Evolutionary conservation across 2,329 filamentous ascomycete genomes (phyloP).

Genomic region (Aspergillus ochraceus): DNA sequence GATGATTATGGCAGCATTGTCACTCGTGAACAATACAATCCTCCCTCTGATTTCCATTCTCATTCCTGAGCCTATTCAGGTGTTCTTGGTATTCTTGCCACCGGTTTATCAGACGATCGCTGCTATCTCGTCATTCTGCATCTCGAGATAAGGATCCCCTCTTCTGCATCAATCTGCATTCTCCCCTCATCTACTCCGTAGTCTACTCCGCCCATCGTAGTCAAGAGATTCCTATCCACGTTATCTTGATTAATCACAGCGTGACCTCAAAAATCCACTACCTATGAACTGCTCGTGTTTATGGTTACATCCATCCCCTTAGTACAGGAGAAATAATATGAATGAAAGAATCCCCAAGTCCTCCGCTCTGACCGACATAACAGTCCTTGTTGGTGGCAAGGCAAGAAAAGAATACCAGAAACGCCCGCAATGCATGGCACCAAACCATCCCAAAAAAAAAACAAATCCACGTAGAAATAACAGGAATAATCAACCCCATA

Average conservation of each 20-base stretch:
- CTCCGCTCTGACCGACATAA: too few species aligned
- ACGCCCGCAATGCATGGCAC: neutral
- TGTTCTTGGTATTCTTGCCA: too few species aligned
- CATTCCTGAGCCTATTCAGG: too few species aligned
- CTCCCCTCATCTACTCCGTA: too few species aligned
- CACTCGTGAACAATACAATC: too few species aligned
- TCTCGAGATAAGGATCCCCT: neutral
- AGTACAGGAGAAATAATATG: neutral
- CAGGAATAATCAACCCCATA: slow-evolving; percentile 8
- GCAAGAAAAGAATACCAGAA: neutral
- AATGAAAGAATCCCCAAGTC: neutral
- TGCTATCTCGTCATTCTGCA: too few species aligned
- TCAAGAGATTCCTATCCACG: neutral
- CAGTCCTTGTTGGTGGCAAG: too few species aligned
- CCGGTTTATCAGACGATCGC: neutral
- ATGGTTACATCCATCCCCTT: neutral
- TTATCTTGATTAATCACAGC: neutral
- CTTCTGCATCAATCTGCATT: too few species aligned
- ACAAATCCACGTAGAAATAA: neutral
- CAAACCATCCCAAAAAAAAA: slow-evolving; percentile 1
- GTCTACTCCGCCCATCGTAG: too few species aligned
- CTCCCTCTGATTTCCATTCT: too few species aligned
- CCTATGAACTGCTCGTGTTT: neutral
- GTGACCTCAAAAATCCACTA: too few species aligned
- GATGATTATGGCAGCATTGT: neutral